phyloP scores from a whole-genome alignment of 176 grass and related monocot species.

The Ensete ventricosum region DNA sequence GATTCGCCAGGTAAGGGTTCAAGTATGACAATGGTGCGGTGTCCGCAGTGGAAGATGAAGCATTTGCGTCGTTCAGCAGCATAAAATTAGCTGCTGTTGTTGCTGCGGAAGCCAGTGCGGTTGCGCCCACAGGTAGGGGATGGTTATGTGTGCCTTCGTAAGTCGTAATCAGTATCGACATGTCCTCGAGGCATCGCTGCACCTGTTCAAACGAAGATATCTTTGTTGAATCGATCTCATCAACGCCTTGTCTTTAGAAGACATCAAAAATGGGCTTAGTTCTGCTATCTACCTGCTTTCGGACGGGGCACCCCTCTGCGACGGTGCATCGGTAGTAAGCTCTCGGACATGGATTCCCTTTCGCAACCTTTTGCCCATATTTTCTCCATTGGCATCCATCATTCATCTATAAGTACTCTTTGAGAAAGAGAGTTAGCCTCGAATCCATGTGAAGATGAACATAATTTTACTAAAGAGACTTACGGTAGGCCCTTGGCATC shows the following conservation, averaged over 20 bases:
- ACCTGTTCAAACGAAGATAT: conserved; percentile 29
- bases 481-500: conserved; percentile 89
- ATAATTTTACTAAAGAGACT: conserved; percentile 12
- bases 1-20: not conserved
- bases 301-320: conserved; percentile 83
- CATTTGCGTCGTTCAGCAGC: too few relatives aligned
- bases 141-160: conserved; percentile 99
- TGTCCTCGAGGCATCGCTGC: conserved; percentile 88
- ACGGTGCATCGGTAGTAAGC: conserved; percentile 97
- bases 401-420: conserved; percentile 52
- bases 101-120: conserved; percentile 79
- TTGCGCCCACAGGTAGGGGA: conserved; percentile 80
- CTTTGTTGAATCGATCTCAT: too few relatives aligned
- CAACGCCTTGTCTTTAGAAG: too few relatives aligned
- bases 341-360: conserved; percentile 92
- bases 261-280: too few relatives aligned
- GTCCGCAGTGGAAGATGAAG: too few relatives aligned
- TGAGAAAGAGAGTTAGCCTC: too few relatives aligned
- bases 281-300: conserved; percentile 57
- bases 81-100: conserved; percentile 47
- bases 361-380: conserved; percentile 91
- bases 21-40: not conserved
- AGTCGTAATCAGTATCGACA: conserved; percentile 91
- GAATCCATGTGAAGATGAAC: too few relatives aligned
- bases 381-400: conserved; percentile 98